Evolutionary conservation across 805 yeast genomes (phyloP).

Genomic region (Priceomyces medius): DNA sequence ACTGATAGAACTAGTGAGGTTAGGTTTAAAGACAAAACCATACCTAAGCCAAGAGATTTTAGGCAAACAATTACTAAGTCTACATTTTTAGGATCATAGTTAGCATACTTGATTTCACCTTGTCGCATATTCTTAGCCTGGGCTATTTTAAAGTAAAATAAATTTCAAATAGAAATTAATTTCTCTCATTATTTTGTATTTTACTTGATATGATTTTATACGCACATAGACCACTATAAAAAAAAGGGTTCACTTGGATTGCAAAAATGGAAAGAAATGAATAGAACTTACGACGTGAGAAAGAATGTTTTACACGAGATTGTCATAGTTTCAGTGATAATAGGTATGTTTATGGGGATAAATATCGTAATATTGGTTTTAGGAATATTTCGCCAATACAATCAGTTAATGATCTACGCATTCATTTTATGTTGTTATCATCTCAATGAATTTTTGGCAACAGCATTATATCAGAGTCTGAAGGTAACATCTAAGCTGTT

Average conservation of each 20-base stretch:
- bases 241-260: not conserved
- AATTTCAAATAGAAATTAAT: too few species aligned
- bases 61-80: conserved; percentile 28
- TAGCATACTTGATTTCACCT: conserved; percentile 6
- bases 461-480: conserved; percentile 24
- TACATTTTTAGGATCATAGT: conserved; percentile 27
- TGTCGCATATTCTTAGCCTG: too few species aligned
- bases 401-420: conserved; percentile 14
- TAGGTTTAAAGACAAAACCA: conserved; percentile 17
- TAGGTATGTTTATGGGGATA: conserved; percentile 19
- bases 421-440: conserved; percentile 21
- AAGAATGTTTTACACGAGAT: conserved; percentile 21
- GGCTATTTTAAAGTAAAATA: too few species aligned
- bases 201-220: too few species aligned
- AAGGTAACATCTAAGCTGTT: conserved; percentile 28
- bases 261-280: not conserved
- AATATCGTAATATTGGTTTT: not conserved
- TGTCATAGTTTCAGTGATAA: conserved; percentile 13
- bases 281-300: conserved; percentile 12
- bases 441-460: conserved; percentile 27
- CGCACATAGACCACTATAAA: too few species aligned
- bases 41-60: conserved; percentile 36
- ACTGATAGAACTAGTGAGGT: conserved; percentile 3
- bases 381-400: conserved; percentile 2
- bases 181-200: too few species aligned